Evolutionary conservation across 164 flowering plant species (phyloP), one percentile per base, ranked within the genome.

Genomic region (Taxillus chinensis): DNA sequence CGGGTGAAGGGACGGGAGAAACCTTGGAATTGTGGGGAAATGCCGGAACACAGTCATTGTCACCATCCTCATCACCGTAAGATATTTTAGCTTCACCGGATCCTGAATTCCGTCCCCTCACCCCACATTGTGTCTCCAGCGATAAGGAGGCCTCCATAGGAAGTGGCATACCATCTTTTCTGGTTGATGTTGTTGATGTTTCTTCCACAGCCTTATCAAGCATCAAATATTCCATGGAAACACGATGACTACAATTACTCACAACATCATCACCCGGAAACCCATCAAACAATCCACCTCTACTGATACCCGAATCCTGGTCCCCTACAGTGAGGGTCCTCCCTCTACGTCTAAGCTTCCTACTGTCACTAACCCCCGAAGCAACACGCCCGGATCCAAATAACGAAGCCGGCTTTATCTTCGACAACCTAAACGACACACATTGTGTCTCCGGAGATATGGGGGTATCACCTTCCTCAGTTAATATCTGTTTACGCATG

Each of bases 261-360:
- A 27, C 27, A 27, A 27, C 27, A 27, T 27, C 27, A 27, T 27
- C 27, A 27, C 27, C 27, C 27, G 27, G 27, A 27, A 27, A 27
- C 27, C 27, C 27, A 27, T 27, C 27, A 27, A 27, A 27, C 27
- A 27, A 27, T 27, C 27, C 27, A 27, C 27, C 27, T 27, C 27
- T 27, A 27, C 27, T 27, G 27, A 27, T 61, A 39, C 72, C 77
- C 27, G 61, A 38, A 69, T 73, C 71, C 45, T 68, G 66, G 5
- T 75, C 82, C 45, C 78, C 84, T 8, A 82, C 82, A 57, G 79
- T 73, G 13, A 92, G 83, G 6, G 86, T 67, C 53, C 96, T 67
- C 53, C 96, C 96, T 72, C 83, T 87, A 57, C 93, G 80, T 70
- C 82, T 83, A 67, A 95, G 87, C 68, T 92, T 92, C 64, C 95